Percentiles rank a stretch among this genome's conserved stretches.
phyloP scores from a whole-genome alignment of 768 basidiomycete genomes.

The Phanerochaete sordida region DNA sequence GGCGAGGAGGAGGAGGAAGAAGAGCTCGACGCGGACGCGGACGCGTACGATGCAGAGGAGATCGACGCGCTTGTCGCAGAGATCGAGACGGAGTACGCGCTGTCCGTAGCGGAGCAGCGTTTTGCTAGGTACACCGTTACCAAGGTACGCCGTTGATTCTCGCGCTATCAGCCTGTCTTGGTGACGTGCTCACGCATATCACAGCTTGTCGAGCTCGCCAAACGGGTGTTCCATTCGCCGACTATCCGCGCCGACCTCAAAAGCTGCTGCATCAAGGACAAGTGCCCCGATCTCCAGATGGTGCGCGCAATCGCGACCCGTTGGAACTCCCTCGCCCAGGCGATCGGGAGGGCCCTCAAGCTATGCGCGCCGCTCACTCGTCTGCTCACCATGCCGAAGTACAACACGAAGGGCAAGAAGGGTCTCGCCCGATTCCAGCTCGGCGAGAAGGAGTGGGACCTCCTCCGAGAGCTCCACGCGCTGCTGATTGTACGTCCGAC shows the following conservation, averaged over 20 bases:
- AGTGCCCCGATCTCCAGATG: slow-evolving; percentile 10
- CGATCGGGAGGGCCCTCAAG: slow-evolving; percentile 13
- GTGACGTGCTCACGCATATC: no score
- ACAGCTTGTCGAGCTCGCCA: slow-evolving; percentile 14
- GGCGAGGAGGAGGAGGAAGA: neutral
- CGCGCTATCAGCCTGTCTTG: neutral
- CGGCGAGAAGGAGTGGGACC: no score
- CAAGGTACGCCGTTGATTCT: slow-evolving; percentile 6
- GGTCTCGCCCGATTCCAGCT: slow-evolving; percentile 26
- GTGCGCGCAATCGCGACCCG: slow-evolving; percentile 18
- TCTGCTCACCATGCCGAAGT: slow-evolving; percentile 13
- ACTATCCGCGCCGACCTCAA: slow-evolving; percentile 9
- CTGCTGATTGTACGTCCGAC: no score
- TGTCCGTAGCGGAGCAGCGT: slow-evolving; percentile 5
- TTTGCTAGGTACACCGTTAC: slow-evolving; percentile 3
- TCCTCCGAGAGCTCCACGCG: no score
- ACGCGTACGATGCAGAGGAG: neutral
- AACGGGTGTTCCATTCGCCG: slow-evolving; percentile 12
- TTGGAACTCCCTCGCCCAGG: slow-evolving; percentile 23
- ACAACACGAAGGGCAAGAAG: slow-evolving; percentile 14
- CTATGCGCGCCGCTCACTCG: slow-evolving; percentile 13
- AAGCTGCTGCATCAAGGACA: neutral
- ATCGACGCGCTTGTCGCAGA: neutral
- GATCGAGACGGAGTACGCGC: slow-evolving; percentile 6
- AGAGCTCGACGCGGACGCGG: neutral